Evolutionary conservation across 2,329 filamentous ascomycete species (phyloP), one percentile per base, ranked within the genome.

Genomic region (Tolypocladium inflatum): DNA sequence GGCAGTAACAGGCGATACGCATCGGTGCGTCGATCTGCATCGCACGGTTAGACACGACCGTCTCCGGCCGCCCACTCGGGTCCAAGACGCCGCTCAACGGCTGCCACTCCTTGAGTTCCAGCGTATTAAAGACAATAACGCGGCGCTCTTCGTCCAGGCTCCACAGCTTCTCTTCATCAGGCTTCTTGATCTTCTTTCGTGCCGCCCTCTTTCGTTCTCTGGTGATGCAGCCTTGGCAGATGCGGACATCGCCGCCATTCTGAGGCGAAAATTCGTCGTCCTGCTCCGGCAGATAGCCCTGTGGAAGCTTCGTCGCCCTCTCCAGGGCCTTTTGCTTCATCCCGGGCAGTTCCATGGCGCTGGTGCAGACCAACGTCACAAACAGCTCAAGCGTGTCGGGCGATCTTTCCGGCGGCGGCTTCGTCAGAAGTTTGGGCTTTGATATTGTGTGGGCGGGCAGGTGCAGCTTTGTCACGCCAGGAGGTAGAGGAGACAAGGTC

Each of bases 1-100:
- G 86, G 74, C 93, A 97, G 73, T 97, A 99, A 71, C 93, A 99
- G 30, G 92, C 91, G 66, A 99, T 97, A 11, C 93, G 87, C 92
- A 97, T 96, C 0, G 91, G 91, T 2, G 90, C 85, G 64, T 92
- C 87, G 26, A 96, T 86, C 67, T 91, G 87, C 77, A 90, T 85
- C 8, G 87, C 83, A 55, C 84, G 85, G 55, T 79, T 78, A 51
- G 73, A 77, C 60, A 74, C 68, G 35, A 78, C 72, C n/a, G 78
- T 73, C 59, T 80, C 76, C 54, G 73, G 72, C 26, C 73, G 71
- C 43, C 76, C 76, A 60, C 60, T 75, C 66, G 61, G 72, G 45
- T 70, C 74, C 66, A 76, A 66, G 67, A 82, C 77, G 67, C 79
- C 75, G 66, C 80, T 79, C 51, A 82, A 78, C 48, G 84, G 79